Conservation (phyloP, 2,329 filamentous ascomycete genomes). For the Sclerotinia glacialis region DNA sequence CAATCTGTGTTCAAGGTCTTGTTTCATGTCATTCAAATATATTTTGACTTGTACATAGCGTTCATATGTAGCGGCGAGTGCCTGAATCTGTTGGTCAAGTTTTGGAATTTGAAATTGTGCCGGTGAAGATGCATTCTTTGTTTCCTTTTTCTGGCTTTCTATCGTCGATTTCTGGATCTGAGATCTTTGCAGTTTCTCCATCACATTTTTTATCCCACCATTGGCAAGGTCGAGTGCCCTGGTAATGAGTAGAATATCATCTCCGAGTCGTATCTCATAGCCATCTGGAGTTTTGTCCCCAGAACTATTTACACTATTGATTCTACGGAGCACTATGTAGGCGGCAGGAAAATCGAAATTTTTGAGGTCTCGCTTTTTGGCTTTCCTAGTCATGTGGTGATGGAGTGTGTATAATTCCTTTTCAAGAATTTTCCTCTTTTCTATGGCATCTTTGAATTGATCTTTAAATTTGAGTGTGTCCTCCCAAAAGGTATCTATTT, state of each 20-base stretch:
- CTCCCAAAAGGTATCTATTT: background rate
- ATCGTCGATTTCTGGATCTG: too few relatives aligned
- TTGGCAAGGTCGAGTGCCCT: background rate
- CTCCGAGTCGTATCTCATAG: background rate
- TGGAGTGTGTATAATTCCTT: background rate
- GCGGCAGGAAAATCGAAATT: conserved; percentile 1
- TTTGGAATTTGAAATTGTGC: background rate
- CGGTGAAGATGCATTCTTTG: background rate
- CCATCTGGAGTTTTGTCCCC: background rate
- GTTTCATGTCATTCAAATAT: background rate
- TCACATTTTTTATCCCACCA: too few relatives aligned
- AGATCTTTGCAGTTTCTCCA: background rate
- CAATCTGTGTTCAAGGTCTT: background rate
- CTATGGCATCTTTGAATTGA: background rate
- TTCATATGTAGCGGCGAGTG: background rate
- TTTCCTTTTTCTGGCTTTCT: background rate
- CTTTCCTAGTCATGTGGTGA: background rate
- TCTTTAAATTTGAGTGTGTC: background rate
- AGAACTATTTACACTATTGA: background rate
- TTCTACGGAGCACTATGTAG: background rate
- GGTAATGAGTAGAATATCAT: background rate
- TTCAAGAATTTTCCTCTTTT: background rate
- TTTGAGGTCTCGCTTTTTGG: background rate
- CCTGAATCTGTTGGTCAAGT: background rate
- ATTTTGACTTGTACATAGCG: too few relatives aligned